Base-by-base conservation (phyloP, 2,329 filamentous ascomycete species). In the Epichloe elymi region DNA sequence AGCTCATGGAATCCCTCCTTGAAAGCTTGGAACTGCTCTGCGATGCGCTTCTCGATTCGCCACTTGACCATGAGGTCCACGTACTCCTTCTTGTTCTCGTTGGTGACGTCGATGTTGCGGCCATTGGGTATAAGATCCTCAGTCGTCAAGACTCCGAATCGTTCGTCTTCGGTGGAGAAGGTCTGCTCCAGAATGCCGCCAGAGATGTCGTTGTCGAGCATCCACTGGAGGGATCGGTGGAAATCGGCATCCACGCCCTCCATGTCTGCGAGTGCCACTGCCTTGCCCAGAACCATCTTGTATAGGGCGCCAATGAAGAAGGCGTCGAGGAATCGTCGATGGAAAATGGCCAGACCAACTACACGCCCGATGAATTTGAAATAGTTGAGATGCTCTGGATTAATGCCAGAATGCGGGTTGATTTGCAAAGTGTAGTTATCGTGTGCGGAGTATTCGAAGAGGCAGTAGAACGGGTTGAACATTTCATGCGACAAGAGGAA, bases 381-480 rank as follows among this genome's bases (percentile, higher is more conserved):
- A 73, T 97, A 98, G 67, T 96, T 97, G 62, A 98, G 75, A 80
- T 98, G 93, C 71, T 98, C 93, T 1, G 93, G 93, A 70, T 98
- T 98, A 71, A 98, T 97, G 57, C 93, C 93, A 19, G 93, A 98
- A 69, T 98, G 93, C 44, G 93, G 93, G 73, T 98, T 98, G 74
- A 98, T 98, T 71, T 98, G 93, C 51, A 98, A 85, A 33, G 93
- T 98, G 73, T 98, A 98, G 73, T 98, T 98, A 80, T 98, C 93
- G 74, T 98, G 93, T 39, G 93, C 93, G 26, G 93, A 97, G 70
- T 98, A 98, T 72, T 98, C 93, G 74, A 98, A 98, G 50, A 98
- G 77, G 67, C 93, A 98, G 74, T 98, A 98, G 73, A 98, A 98
- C 35, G 93, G 93, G 69, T 98, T 98, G 74, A 98, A 98, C 93